Conservation (phyloP, 176 grass and related monocot genomes). For the Melocanna baccifera region DNA sequence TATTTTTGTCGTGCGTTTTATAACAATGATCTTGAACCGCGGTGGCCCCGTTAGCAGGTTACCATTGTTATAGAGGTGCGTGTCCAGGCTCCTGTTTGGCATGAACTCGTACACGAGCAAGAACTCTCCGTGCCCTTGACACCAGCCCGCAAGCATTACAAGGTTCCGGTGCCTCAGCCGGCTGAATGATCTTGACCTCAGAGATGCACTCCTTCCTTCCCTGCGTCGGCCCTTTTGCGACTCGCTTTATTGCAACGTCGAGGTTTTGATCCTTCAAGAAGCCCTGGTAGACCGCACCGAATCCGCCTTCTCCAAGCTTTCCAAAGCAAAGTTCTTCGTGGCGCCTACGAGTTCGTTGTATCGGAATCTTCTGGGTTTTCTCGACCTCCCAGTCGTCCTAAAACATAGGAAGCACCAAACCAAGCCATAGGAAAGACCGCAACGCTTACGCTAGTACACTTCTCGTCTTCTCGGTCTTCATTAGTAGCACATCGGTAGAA, state of each 20-base stretch:
- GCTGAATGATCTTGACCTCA: constrained; percentile 79
- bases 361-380: constrained; percentile 47
- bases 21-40: constrained; percentile 62
- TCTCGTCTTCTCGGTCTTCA: constrained; percentile 36
- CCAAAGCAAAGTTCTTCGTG: constrained; percentile 45
- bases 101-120: constrained; percentile 58
- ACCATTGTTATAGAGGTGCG: constrained; percentile 44
- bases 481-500: constrained; percentile 37
- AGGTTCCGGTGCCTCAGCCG: constrained; percentile 64
- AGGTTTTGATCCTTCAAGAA: constrained; percentile 40
- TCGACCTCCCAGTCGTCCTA: constrained; percentile 32
- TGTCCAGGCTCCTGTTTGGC: constrained; percentile 69
- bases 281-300: constrained; percentile 64
- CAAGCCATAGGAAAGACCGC: constrained; percentile 27
- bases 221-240: constrained; percentile 56
- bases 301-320: constrained; percentile 76
- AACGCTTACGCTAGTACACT: not conserved
- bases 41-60: constrained; percentile 36
- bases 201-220: constrained; percentile 75
- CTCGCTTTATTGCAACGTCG: constrained; percentile 60
- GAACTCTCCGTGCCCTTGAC: constrained; percentile 53
- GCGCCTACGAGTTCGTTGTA: constrained; percentile 44
- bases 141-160: constrained; percentile 68
- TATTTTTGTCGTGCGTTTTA: too few species aligned
- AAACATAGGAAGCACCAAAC: constrained; percentile 30